Conservation (phyloP, 2,329 filamentous ascomycete species). For the Ambrosiella beaveri region DNA sequence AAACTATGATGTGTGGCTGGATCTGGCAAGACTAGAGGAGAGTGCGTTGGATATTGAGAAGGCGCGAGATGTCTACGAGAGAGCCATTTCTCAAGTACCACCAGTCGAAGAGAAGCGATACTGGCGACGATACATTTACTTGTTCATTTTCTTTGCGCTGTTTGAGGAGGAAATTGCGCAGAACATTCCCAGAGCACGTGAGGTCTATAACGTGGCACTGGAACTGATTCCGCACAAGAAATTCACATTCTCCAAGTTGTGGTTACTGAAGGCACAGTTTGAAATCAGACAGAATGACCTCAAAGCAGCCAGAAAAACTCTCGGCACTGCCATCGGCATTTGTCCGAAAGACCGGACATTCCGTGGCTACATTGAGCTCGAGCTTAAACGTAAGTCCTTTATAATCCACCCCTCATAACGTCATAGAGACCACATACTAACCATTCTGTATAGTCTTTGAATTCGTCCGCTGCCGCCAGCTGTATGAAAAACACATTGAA, state of each 20-base stretch:
- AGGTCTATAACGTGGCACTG: conserved; percentile 81
- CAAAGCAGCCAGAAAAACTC: conserved; percentile 63
- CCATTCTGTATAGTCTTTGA: conserved; percentile 47
- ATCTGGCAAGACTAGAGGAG: conserved; percentile 84
- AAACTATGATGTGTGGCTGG: conserved; percentile 96
- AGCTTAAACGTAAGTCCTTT: conserved; percentile 44
- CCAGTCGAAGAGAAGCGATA: conserved; percentile 93
- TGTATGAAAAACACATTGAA: conserved; percentile 88
- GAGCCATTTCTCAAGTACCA: conserved; percentile 86
- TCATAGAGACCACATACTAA: background rate
- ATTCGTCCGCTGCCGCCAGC: conserved; percentile 73
- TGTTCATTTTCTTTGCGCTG: conserved; percentile 94
- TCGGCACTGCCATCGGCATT: conserved; percentile 81
- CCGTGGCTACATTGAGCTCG: conserved; percentile 80
- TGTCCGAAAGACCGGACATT: conserved; percentile 94
- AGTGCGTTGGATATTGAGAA: conserved; percentile 64
- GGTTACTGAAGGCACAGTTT: conserved; percentile 86
- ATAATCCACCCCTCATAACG: background rate
- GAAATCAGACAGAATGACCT: conserved; percentile 78
- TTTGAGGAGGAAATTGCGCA: conserved; percentile 83
- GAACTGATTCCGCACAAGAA: conserved; percentile 84
- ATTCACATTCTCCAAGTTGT: conserved; percentile 94
- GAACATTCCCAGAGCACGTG: conserved; percentile 60
- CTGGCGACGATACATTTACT: conserved; percentile 92
- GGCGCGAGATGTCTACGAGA: conserved; percentile 83